Evolutionary conservation across 2,329 filamentous ascomycete genomes (phyloP), one percentile per base, ranked within the genome.

Genomic region (Alternaria ethzedia): DNA sequence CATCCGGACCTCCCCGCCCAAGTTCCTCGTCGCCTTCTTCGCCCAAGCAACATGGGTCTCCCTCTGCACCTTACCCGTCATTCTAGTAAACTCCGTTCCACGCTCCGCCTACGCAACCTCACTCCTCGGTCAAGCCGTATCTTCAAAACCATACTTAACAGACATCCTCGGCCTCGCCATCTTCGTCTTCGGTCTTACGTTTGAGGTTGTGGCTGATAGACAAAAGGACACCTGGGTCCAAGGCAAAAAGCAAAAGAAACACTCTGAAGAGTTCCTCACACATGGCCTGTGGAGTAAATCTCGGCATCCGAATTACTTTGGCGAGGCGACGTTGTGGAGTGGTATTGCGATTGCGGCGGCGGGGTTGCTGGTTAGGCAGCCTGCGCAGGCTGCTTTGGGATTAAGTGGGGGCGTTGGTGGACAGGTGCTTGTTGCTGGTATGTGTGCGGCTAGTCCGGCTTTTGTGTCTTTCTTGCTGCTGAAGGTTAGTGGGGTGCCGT

Each of bases 281-380:
- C 77, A 81, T 1, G 90, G 90, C 0, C 71, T 92, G 36, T 92
- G 89, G 86, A 81, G 82, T 6, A 84, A 85, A 73, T 86, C 83
- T 51, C 80, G 88, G 64, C 88, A 90, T 77, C 90, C 90, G 1
- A 90, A 92, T 72, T 92, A 92, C 80, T 90, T 92, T 75, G 90
- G 90, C n/a, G 90, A 92, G 77, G 85, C 83, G 26, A 89, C 87
- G 11, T 81, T 92, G 30, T 92, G 89, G 90, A 88, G 86, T 0
- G 90, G 90, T 2, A 86, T 92, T 61, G 88, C 89, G 0, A 86
- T 87, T 6, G 79, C 83, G 1, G 84, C 87, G 0, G 87, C 85
- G 0, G 88, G 89, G 1, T 81, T 88, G 1, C 79, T 92, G 52
- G 77, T 86, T 1, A 81, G 82, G 13, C 80, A 78, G n/a, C 83